Percentiles rank a stretch among this genome's conserved stretches.
These are phyloP conservation scores for Tetradesmus obliquus DNA, from an alignment of 139 green algal species.

Conservation along the genomic window DNA sequence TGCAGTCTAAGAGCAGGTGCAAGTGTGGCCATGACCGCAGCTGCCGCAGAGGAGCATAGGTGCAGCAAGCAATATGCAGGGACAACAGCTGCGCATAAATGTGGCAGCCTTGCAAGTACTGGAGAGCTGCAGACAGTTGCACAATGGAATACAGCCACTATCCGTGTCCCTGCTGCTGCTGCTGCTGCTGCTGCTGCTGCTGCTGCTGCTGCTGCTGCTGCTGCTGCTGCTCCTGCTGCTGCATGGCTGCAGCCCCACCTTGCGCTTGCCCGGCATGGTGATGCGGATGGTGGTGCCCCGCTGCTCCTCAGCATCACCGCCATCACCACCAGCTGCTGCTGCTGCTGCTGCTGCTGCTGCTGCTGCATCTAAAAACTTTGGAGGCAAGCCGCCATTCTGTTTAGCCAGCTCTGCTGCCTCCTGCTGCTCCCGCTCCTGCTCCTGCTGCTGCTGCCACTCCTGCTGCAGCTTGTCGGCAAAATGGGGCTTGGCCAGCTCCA, in stretches of 20 bases:
- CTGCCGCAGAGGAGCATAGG: conserved; percentile 3
- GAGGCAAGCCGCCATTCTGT: not conserved
- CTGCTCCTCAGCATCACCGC: not conserved
- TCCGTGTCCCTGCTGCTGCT: not conserved
- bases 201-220: not conserved
- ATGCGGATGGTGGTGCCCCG: not conserved
- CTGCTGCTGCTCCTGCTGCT: not conserved
- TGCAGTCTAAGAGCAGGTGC: no score
- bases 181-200: not conserved
- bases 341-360: not conserved
- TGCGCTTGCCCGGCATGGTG: conserved; percentile 29
- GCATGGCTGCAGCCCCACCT: not conserved
- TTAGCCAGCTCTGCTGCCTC: not conserved
- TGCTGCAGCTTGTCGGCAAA: conserved; percentile 40
- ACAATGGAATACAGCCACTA: not conserved
- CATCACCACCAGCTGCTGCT: not conserved
- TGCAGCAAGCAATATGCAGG: not conserved
- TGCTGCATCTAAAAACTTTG: not conserved
- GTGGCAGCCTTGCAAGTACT: no score
- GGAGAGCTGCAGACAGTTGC: not conserved
- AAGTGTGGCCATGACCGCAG: not conserved
- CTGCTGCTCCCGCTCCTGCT: conserved; percentile 10
- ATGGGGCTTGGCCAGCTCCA: conserved; percentile 55
- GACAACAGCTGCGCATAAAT: no score
- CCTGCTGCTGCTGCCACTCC: conserved; percentile 44